Base-by-base conservation (phyloP, 768 basidiomycete species). In the Mrakia hoshinonis region DNA sequence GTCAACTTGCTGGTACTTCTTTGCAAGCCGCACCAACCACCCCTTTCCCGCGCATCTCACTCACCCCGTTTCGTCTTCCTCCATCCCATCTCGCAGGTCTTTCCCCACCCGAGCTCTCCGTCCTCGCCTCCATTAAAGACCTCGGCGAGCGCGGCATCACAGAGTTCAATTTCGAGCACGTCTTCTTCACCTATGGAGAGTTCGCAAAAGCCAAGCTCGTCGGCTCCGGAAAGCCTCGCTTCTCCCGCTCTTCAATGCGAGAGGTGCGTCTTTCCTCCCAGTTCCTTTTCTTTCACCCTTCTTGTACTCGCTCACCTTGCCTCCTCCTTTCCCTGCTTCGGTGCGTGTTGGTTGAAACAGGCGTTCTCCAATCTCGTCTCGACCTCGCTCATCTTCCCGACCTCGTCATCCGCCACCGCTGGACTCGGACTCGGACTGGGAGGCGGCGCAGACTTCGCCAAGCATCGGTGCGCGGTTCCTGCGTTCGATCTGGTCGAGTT, bases 141-240 rank as follows among this genome's bases (percentile, higher is more conserved):
- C 83, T 86, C 4, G 81, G 86, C 31, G 87, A 87, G 12, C 85
- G 86, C 7, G 93, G 93, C 0, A 88, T 92, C 72, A 83, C 88
- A 24, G 81, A 81, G 18, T 87, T 96, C 79, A 97, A 90, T 38
- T 95, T 98, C 77, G 91, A 94, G 76, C 92, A 94, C 87, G 84
- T 95, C 10, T 84, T 89, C 73, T 89, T 91, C 65, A 77, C 78
- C 63, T 83, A 83, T 74, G 66, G 76, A 24, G 82, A 83, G 39
- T 92, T 93, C 77, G 85, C 86, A 26, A 85, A 87, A 31, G 78
- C 78, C 18, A 76, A 77, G 39, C 72, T 80, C 38, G 77, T 79
- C 1, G 79, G 79, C 1, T 78, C 76, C 52, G 79, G 79, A n/a
- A 77, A 77, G 46, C 67, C 75, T 0, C 67, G 77, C 26, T 79